Conservation (phyloP, 1,284 basidiomycete genomes). For the Phylloporus sp. region DNA sequence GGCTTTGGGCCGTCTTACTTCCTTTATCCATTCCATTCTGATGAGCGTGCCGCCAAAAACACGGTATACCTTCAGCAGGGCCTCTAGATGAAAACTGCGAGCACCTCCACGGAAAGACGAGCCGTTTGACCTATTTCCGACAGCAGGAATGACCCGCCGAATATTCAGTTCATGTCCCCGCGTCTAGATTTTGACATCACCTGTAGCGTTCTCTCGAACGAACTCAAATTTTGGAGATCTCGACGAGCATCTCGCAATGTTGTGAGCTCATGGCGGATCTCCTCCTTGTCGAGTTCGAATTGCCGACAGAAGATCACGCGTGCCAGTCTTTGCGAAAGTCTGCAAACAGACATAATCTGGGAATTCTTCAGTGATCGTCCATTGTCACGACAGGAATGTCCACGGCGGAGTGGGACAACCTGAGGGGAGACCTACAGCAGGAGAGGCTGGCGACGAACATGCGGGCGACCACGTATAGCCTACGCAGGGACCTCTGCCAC, state of each 20-base stretch:
- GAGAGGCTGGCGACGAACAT: too few relatives aligned
- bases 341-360: slow-evolving; percentile 82
- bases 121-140: slow-evolving; percentile 86
- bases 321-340: slow-evolving; percentile 75
- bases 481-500: too few relatives aligned
- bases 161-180: slow-evolving; percentile 11
- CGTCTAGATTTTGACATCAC: background rate
- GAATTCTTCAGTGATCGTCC: slow-evolving; percentile 13
- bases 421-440: too few relatives aligned
- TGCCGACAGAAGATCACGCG: slow-evolving; percentile 86
- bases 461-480: too few relatives aligned
- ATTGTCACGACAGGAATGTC: background rate
- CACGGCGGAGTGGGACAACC: too few relatives aligned
- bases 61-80: slow-evolving; percentile 74
- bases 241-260: slow-evolving; percentile 75
- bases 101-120: slow-evolving; percentile 87
- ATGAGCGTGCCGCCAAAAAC: background rate
- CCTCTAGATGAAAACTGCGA: slow-evolving; percentile 82
- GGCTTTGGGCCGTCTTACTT: slow-evolving; percentile 62
- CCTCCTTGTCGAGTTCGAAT: slow-evolving; percentile 84
- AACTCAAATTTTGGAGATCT: slow-evolving; percentile 74
- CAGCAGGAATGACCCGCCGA: slow-evolving; percentile 67
- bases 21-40: too few relatives aligned
- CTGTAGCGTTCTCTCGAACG: slow-evolving; percentile 60
- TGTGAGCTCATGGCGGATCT: slow-evolving; percentile 86